Base-by-base conservation (phyloP, 164 flowering plant genomes). In the Houttuynia cordata region DNA sequence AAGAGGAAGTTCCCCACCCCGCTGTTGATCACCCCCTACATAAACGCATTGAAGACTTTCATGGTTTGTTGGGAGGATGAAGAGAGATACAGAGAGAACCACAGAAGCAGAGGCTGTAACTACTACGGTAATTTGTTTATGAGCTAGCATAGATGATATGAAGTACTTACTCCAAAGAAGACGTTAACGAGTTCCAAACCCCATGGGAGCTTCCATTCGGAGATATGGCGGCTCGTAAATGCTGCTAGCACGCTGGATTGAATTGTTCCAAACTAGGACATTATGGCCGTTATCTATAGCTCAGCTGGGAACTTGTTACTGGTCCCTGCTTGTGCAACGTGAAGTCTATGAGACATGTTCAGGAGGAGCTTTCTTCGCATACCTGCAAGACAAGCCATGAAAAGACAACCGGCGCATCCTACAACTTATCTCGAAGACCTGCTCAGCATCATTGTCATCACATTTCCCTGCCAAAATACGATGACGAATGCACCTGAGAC, bases 101-200 rank as follows among this genome's bases (percentile, higher is more conserved):
- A 6, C 37, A 30, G 37, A 30, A 30, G 4, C 2, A 2, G 37
- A n/a, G n/a, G n/a, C n/a, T n/a, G n/a, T n/a, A n/a, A n/a, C n/a
- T n/a, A n/a, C n/a, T n/a, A n/a, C n/a, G n/a, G n/a, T 13, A 41
- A 41, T 13, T 8, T 41, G 45, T 41, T 45, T 2, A 2, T 45
- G 14, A 45, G 49, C 14, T 45, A 12, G 17, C 2, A 45, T 45
- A 2, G 49, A 45, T 1, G 49, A 45, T 10, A 17, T 8, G 49
- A 12, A 8, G 17, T 23, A 51, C 68, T 58, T 30, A 65, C 68
- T 53, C 62, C 68, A 10, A 58, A 40, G 17, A 65, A n/a, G 39
- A 65, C 53, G 53, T 58, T 65, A 23, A 59, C 10, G 50, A 65
- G 68, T 62, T 65, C 68, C 37, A 65, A 39, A 51, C 53, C 62